Evolutionary conservation across 2,329 filamentous ascomycete genomes (phyloP).

Genomic region (Ophiocordyceps unilateralis): DNA sequence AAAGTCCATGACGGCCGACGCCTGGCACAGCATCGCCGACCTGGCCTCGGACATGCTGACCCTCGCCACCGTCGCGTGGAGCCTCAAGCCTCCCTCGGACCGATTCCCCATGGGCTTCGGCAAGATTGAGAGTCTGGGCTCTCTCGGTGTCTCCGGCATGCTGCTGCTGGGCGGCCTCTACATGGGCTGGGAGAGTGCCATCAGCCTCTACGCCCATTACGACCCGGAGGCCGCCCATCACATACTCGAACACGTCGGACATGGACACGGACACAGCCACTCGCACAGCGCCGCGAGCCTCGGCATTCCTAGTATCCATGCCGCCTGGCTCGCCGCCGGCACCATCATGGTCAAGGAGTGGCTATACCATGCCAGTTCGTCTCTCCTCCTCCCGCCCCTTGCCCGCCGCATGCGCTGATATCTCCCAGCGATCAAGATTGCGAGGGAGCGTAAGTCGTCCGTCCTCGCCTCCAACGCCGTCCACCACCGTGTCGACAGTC

Average conservation of each 20-base stretch:
- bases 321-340: constrained; percentile 81
- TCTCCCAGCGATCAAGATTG: constrained; percentile 73
- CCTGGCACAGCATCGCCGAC: constrained; percentile 89
- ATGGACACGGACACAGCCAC: constrained; percentile 51
- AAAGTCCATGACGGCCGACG: constrained; percentile 82
- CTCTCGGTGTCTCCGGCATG: constrained; percentile 81
- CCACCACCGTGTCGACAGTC: constrained; percentile 88
- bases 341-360: constrained; percentile 92
- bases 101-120: constrained; percentile 84
- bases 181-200: constrained; percentile 67
- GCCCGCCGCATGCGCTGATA: neutral
- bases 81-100: constrained; percentile 65
- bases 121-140: constrained; percentile 93
- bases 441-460: constrained; percentile 82
- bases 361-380: constrained; percentile 88
- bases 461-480: constrained; percentile 92
- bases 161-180: constrained; percentile 77
- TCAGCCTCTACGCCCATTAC: constrained; percentile 53
- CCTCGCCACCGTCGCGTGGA: constrained; percentile 85
- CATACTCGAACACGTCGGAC: constrained; percentile 41
- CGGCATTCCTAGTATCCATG: constrained; percentile 68
- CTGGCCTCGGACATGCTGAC: constrained; percentile 91
- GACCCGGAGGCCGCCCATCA: constrained; percentile 53
- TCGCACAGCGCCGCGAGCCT: constrained; percentile 28
- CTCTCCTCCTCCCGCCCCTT: neutral